Evolutionary conservation across 768 basidiomycete species (phyloP).

Genomic region (Mycena alexandri): DNA sequence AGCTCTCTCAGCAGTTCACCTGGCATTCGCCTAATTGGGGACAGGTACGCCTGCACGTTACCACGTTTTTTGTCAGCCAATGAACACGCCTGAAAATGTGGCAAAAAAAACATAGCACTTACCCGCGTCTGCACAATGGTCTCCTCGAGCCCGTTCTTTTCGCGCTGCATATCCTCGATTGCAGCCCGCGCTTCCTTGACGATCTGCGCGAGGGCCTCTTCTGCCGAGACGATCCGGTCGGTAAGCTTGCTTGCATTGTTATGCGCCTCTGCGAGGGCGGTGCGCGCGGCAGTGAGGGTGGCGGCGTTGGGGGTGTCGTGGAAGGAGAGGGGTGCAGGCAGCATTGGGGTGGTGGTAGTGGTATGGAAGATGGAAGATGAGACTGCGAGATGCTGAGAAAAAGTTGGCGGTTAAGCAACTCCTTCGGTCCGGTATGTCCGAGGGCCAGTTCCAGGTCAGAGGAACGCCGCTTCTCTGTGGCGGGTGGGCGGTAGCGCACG

Average conservation of each 20-base stretch:
- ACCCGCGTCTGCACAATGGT: conserved; percentile 57
- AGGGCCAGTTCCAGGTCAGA: too few species aligned
- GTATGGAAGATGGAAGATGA: conserved; percentile 15
- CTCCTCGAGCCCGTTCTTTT: conserved; percentile 63
- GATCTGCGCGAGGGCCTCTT: conserved; percentile 69
- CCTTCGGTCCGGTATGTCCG: conserved; percentile 7
- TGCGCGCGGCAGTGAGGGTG: conserved; percentile 26
- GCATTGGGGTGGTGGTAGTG: conserved; percentile 13
- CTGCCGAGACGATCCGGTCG: conserved; percentile 63
- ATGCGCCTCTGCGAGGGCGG: conserved; percentile 36
- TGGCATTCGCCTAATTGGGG: conserved; percentile 79
- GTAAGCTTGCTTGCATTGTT: conserved; percentile 45
- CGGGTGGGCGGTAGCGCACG: background rate
- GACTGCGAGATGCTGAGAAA: conserved; percentile 30
- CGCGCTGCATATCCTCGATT: conserved; percentile 67
- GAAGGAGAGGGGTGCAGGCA: conserved; percentile 13
- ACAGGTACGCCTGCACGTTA: conserved; percentile 67
- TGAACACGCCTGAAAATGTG: too few species aligned
- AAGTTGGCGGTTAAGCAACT: background rate
- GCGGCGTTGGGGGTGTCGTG: conserved; percentile 27
- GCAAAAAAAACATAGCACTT: background rate
- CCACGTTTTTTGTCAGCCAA: conserved; percentile 25
- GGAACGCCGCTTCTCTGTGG: conserved; percentile 9
- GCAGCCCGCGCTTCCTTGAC: conserved; percentile 65
- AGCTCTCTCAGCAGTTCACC: conserved; percentile 80